A percentile compares a stretch with the other conserved stretches of the same genome.
Evolutionary conservation across 257 asterid species (phyloP).

Genomic region (Jasminum sambac): DNA sequence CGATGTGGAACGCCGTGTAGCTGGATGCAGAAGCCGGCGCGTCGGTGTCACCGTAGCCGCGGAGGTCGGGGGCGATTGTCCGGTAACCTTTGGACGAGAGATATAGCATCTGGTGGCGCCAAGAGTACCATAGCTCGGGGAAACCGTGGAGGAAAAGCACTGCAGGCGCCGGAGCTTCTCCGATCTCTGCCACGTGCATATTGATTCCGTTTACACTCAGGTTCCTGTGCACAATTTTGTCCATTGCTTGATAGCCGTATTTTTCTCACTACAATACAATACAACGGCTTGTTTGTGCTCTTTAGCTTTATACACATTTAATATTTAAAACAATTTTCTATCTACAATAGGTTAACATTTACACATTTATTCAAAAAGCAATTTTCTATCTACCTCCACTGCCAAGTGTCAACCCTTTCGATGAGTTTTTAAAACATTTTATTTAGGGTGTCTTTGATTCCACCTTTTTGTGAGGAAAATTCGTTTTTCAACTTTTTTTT

Average conservation of each 20-base stretch:
- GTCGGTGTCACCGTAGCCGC: constrained; percentile 29
- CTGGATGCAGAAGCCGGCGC: constrained; percentile 13
- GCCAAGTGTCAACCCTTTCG: too few species aligned
- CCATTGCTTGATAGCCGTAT: constrained; percentile 7
- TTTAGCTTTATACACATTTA: too few species aligned
- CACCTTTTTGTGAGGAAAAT: too few species aligned
- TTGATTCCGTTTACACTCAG: constrained; percentile 19
- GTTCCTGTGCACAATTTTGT: constrained; percentile 12
- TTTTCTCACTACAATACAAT: background rate
- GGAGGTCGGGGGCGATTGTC: constrained; percentile 27
- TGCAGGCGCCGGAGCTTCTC: constrained; percentile 28
- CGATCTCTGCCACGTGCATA: constrained; percentile 31
- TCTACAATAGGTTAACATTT: too few species aligned
- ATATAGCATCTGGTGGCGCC: constrained; percentile 32
- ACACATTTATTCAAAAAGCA: too few species aligned
- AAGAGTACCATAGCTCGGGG: constrained; percentile 17
- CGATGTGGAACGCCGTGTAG: constrained; percentile 21
- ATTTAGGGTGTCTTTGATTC: too few species aligned
- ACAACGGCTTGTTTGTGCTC: too few species aligned
- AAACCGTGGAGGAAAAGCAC: constrained; percentile 32
- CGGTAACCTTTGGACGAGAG: constrained; percentile 25
- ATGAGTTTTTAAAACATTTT: too few species aligned
- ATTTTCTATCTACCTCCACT: too few species aligned
- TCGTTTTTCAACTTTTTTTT: too few species aligned
- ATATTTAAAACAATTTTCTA: too few species aligned